These are phyloP conservation scores for Penicillium concentricum DNA, from an alignment of 2,329 filamentous ascomycete species.

Conservation along the genomic window DNA sequence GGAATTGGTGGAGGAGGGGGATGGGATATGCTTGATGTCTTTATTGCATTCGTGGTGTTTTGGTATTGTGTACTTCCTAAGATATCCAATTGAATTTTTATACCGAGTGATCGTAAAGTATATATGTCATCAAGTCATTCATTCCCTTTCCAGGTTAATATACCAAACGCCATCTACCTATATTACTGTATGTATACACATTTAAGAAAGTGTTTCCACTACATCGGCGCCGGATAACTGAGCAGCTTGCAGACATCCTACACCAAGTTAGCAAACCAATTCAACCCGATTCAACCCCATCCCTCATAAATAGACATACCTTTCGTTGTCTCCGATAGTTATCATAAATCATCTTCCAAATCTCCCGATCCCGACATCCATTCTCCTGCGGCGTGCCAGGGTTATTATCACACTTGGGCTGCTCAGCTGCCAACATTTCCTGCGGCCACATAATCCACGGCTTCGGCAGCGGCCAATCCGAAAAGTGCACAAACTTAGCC, in stretches of 20 bases:
- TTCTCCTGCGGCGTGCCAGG: constrained; percentile 38
- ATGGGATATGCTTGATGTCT: constrained; percentile 54
- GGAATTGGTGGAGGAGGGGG: constrained; percentile 64
- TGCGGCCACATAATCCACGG: constrained; percentile 54
- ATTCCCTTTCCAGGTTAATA: neutral
- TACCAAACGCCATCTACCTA: constrained; percentile 3
- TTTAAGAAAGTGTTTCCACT: constrained; percentile 9
- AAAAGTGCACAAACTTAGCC: constrained; percentile 68
- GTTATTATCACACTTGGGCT: constrained; percentile 35
- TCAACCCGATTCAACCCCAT: neutral
- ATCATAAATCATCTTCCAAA: constrained; percentile 40
- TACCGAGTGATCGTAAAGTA: neutral
- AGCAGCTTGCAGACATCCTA: constrained; percentile 38
- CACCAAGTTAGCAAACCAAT: neutral
- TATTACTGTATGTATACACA: neutral
- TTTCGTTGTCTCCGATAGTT: constrained; percentile 37
- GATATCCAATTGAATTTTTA: neutral
- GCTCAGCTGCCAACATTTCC: constrained; percentile 30
- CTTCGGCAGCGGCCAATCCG: constrained; percentile 69
- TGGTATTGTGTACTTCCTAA: neutral
- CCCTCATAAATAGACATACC: constrained; percentile 14
- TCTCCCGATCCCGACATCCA: constrained; percentile 38
- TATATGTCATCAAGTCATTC: neutral
- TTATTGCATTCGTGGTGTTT: neutral
- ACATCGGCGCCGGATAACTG: constrained; percentile 38